These are phyloP conservation scores for Teratosphaeria zuluensis DNA, from an alignment of 2,329 filamentous ascomycete genomes.

Conservation along the genomic window DNA sequence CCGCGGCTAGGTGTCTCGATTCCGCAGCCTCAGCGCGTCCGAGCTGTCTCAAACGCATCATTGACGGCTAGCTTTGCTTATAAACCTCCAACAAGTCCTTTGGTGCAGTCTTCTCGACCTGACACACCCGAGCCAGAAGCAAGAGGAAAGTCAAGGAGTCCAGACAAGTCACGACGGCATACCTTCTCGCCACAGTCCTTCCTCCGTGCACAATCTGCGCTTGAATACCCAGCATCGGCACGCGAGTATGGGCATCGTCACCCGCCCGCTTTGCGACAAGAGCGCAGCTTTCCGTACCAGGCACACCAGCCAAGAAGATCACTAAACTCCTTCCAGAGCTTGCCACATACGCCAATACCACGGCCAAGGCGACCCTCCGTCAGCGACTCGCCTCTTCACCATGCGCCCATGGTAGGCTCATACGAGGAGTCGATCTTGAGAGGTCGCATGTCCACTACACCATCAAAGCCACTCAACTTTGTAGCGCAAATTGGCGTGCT, in stretches of 20 bases:
- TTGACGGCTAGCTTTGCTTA: conserved; percentile 72
- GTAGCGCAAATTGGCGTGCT: conserved; percentile 91
- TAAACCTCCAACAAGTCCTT: conserved; percentile 80
- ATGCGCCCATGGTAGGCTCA: conserved; percentile 93
- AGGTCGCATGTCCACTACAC: conserved; percentile 92
- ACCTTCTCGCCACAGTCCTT: conserved; percentile 59
- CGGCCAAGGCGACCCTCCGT: conserved; percentile 59
- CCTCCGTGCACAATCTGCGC: conserved; percentile 38
- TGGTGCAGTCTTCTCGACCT: conserved; percentile 53
- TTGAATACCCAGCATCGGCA: conserved; percentile 21
- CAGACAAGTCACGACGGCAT: conserved; percentile 52
- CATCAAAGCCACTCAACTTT: conserved; percentile 86
- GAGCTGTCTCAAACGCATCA: conserved; percentile 49
- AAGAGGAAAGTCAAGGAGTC: conserved; percentile 30
- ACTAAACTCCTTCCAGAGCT: conserved; percentile 49
- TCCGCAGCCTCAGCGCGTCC: conserved; percentile 34
- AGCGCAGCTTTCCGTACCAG: conserved; percentile 57
- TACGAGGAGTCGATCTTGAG: conserved; percentile 95
- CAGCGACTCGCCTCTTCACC: conserved; percentile 71
- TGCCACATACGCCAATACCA: conserved; percentile 36
- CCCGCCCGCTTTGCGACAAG: conserved; percentile 44
- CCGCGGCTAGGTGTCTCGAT: conserved; percentile 9
- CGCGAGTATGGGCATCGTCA: conserved; percentile 14
- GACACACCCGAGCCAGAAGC: conserved; percentile 25
- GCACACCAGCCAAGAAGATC: conserved; percentile 71